Base-by-base conservation (phyloP, 225 moss, liverwort and hornwort genomes). In the Sphagnum contortum region DNA sequence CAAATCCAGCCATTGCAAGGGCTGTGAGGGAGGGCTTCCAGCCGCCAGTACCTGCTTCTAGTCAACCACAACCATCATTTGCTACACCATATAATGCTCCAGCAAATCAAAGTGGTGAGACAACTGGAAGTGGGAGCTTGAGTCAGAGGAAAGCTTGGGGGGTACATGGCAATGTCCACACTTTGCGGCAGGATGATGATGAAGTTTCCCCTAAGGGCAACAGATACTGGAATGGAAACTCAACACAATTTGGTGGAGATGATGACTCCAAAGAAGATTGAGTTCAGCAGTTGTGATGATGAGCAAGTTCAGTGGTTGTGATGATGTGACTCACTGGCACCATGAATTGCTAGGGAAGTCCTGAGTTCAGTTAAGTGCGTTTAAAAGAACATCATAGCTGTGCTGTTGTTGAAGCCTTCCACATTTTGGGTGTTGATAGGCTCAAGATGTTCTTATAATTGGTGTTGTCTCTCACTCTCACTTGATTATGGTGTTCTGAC, bases 141-240 rank as follows among this genome's bases (percentile, higher is more conserved):
- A 88, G 61, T 72, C 85, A 85, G 48, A 82, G 88, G 64, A 80
- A 85, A 73, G 63, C 66, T 45, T 72, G 71, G 67, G 88, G 82
- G 61, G 70, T 77, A 53, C 68, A 70, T 82, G 72, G 70, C 50
- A 88, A 88, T 50, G 75, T 88, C 54, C 85, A 88, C 61, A 82
- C 85, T 50, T 51, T 88, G 9, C 73, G 79, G 48, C 79, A 62
- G 69, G 73, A 81, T 12, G 80, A 88, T 50, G 69, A 69, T 53
- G 88, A 85, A 12, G 72, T 46, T 68, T 51, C 79, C 68, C 69
- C 77, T 64, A 65, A 71, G 63, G 82, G 80, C 49, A 77, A 77
- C 72, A 76, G 74, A 58, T 88, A 85, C 61, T 88, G 88, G 88
- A 88, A 88, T 67, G 88, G 88, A 2, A 88, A 88, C 69, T 88